phyloP scores from a whole-genome alignment of 2,329 filamentous ascomycete species.

The Cercospora canescens region DNA sequence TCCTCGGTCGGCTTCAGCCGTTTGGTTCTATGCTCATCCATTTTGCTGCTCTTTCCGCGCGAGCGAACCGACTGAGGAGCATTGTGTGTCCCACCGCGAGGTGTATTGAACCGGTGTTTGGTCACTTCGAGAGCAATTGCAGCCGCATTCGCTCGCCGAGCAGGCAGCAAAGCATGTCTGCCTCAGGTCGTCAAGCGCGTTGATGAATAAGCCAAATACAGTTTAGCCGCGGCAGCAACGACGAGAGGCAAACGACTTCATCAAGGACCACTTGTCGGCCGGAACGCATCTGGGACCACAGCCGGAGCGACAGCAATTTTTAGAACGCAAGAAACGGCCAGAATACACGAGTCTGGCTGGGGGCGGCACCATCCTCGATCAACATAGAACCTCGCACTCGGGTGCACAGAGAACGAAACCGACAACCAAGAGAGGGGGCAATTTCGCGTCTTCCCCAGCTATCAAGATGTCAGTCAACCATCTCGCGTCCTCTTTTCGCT shows the following conservation, averaged over 20 bases:
- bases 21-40: conserved; percentile 23
- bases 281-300: background rate
- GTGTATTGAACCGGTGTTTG: background rate
- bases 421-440: conserved; percentile 2
- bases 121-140: background rate
- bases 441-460: background rate
- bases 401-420: conserved; percentile 8
- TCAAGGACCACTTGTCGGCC: background rate
- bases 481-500: background rate
- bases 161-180: background rate
- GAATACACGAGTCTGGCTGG: background rate
- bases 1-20: conserved; percentile 20
- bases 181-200: background rate
- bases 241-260: background rate
- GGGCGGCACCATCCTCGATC: background rate
- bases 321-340: background rate
- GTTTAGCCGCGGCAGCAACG: conserved; percentile 8
- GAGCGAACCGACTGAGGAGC: background rate
- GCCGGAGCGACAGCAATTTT: background rate
- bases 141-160: background rate
- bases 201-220: background rate
- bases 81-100: background rate
- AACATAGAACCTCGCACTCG: conserved; percentile 6
- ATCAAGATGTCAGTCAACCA: background rate
- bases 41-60: background rate